Percentiles rank a stretch among this genome's conserved stretches.
phyloP scores from a whole-genome alignment of 352 stramenopile species.

The Plasmopara halstedii region DNA sequence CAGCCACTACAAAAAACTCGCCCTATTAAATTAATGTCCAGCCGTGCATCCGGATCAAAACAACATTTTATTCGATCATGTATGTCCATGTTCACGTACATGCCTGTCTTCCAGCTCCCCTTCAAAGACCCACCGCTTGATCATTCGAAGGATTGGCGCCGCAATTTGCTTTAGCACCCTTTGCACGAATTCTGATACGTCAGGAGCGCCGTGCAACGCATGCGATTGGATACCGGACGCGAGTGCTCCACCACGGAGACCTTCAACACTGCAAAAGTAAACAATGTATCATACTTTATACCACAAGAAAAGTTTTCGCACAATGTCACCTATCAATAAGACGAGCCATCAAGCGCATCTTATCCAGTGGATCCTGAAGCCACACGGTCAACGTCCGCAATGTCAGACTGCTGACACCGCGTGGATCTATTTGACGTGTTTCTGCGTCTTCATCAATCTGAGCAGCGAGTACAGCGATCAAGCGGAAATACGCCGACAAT shows the following conservation, averaged over 20 bases:
- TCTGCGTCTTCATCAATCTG: conserved; percentile 84
- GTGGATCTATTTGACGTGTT: conserved; percentile 37
- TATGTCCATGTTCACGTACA: conserved; percentile 33
- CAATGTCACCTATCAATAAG: conserved; percentile 72
- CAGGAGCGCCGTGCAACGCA: conserved; percentile 86
- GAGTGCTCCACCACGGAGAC: conserved; percentile 80
- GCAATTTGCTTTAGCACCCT: conserved; percentile 73
- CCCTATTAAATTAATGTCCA: conserved; percentile 24
- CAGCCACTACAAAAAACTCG: conserved; percentile 84
- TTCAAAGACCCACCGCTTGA: conserved; percentile 85
- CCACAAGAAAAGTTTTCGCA: not conserved
- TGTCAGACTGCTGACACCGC: conserved; percentile 56
- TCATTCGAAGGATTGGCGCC: conserved; percentile 81
- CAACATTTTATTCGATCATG: not conserved
- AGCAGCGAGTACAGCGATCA: conserved; percentile 88
- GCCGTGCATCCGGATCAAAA: not conserved
- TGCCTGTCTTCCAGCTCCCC: conserved; percentile 79
- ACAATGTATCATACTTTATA: not conserved
- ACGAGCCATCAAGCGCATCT: conserved; percentile 84
- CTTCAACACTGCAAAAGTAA: conserved; percentile 48
- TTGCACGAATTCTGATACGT: conserved; percentile 61
- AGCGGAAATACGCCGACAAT: conserved; percentile 88
- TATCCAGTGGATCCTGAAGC: conserved; percentile 82
- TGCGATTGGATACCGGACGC: conserved; percentile 88
- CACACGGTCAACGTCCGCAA: conserved; percentile 87